phyloP scores from a whole-genome alignment of 768 basidiomycete species.

The Russula dissimulans region DNA sequence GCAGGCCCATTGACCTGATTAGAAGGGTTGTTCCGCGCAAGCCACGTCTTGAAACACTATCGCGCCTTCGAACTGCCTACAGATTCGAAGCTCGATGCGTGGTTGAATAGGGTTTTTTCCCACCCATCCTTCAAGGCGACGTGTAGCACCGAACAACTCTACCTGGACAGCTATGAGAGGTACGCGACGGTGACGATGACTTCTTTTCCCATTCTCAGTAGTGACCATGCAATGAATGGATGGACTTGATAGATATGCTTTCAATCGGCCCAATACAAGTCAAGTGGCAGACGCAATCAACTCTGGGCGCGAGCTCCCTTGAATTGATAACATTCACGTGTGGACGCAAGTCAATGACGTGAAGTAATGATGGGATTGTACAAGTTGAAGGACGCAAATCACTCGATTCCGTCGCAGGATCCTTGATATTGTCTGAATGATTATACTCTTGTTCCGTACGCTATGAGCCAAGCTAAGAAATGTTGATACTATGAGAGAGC shows the following conservation, averaged over 20 bases:
- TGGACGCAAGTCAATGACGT: no score
- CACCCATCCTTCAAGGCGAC: slow-evolving; percentile 60
- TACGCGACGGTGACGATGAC: slow-evolving; percentile 19
- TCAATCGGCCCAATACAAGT: slow-evolving; percentile 69
- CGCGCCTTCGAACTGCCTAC: slow-evolving; percentile 52
- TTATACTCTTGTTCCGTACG: no score
- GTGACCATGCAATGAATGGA: not conserved
- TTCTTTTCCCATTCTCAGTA: no score
- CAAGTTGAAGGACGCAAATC: no score
- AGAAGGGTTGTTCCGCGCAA: slow-evolving; percentile 58
- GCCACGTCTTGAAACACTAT: slow-evolving; percentile 55
- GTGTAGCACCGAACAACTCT: slow-evolving; percentile 61
- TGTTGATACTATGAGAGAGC: no score
- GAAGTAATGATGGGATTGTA: no score
- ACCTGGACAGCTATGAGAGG: slow-evolving; percentile 72
- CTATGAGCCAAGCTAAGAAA: no score
- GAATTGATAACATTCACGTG: not conserved
- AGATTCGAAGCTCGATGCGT: slow-evolving; percentile 41
- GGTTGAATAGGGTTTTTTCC: slow-evolving; percentile 33
- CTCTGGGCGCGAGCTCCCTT: slow-evolving; percentile 47
- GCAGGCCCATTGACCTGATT: no score
- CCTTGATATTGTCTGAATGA: no score
- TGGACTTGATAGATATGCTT: slow-evolving; percentile 47
- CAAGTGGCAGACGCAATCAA: slow-evolving; percentile 72
- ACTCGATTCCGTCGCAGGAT: no score